Conservation (phyloP, 75 land plant species). For the Isoetes taiwanensis region DNA sequence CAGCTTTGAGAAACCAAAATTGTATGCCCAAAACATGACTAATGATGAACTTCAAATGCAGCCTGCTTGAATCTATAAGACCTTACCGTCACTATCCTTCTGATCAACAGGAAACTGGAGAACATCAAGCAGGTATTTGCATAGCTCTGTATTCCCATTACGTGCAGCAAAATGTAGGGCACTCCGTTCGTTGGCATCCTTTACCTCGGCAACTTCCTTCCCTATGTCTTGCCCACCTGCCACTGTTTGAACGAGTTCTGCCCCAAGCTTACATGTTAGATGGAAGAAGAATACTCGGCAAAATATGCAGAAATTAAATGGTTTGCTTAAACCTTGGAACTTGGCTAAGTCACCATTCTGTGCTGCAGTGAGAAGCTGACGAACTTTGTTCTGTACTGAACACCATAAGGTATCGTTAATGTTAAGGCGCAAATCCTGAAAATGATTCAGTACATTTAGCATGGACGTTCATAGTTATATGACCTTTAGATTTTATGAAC, state of each 20-base stretch:
- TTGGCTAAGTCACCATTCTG: slow-evolving; percentile 43
- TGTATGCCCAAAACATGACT: not conserved
- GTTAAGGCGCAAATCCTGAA: no score
- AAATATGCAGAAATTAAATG: not conserved
- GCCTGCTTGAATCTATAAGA: not conserved
- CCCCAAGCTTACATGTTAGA: not conserved
- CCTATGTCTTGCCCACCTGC: slow-evolving; percentile 73
- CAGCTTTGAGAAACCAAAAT: not conserved
- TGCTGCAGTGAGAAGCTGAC: slow-evolving; percentile 61
- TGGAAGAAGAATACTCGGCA: not conserved
- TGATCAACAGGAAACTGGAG: slow-evolving; percentile 50
- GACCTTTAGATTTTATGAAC: no score
- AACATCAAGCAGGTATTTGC: slow-evolving; percentile 75
- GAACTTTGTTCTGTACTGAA: slow-evolving; percentile 68
- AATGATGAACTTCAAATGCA: not conserved
- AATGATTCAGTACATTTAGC: no score
- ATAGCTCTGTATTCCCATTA: slow-evolving; percentile 70
- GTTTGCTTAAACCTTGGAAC: slow-evolving; percentile 47
- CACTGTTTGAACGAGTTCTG: slow-evolving; percentile 25
- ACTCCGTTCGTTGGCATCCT: slow-evolving; percentile 89
- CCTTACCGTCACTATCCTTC: slow-evolving; percentile 69
- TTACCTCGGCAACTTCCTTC: slow-evolving; percentile 52
- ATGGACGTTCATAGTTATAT: no score
- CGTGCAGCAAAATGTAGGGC: slow-evolving; percentile 95
- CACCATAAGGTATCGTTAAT: no score